These are phyloP conservation scores for Fusarium sacchari DNA, from an alignment of 2,329 filamentous ascomycete genomes.

Conservation along the genomic window DNA sequence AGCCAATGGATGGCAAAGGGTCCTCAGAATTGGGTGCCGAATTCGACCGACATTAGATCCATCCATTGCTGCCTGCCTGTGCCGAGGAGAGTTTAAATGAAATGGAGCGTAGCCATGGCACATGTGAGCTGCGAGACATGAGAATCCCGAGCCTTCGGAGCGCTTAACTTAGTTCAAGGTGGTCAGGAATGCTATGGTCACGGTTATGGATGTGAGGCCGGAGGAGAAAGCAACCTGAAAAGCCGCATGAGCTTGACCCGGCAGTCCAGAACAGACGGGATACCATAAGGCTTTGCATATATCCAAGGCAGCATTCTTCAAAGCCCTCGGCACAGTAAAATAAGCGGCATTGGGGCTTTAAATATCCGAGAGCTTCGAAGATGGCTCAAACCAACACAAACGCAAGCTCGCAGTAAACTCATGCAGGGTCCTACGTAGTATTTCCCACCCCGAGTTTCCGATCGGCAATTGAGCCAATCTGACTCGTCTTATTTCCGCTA, in stretches of 20 bases:
- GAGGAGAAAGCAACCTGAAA: background rate
- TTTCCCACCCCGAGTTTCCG: constrained; percentile 5
- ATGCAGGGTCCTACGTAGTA: constrained; percentile 40
- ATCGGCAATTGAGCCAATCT: constrained; percentile 36
- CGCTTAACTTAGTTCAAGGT: background rate
- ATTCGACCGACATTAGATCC: background rate
- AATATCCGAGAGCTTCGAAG: background rate
- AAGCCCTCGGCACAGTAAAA: background rate
- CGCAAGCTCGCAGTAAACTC: background rate
- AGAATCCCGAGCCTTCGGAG: background rate
- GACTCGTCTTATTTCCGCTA: constrained; percentile 27
- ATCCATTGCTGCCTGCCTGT: background rate
- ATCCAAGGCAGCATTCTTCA: background rate
- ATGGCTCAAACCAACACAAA: constrained; percentile 9
- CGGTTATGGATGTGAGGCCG: background rate
- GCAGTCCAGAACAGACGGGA: background rate
- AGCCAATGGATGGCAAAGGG: background rate
- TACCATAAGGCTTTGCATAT: background rate
- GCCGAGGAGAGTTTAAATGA: background rate
- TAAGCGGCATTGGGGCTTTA: background rate
- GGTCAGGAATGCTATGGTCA: background rate
- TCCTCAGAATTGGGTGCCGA: background rate
- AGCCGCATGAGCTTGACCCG: background rate
- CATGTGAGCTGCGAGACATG: constrained; percentile 4
- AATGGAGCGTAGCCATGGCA: background rate